phyloP scores from a whole-genome alignment of 176 grass and related monocot species.

The Echinochloa phyllopogon region DNA sequence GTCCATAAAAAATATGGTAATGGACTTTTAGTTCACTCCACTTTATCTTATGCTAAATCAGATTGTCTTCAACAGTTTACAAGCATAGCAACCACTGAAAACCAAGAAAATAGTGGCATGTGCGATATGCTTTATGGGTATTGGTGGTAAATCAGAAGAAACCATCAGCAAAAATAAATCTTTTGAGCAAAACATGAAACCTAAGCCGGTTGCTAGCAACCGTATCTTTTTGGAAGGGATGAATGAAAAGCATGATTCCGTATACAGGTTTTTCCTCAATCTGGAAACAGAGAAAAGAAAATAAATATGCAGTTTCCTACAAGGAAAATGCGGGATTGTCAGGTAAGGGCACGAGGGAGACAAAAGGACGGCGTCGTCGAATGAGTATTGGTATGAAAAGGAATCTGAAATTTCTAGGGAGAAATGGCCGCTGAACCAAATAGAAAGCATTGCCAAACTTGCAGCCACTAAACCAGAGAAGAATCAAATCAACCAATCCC shows the following conservation, averaged over 20 bases:
- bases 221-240: not conserved
- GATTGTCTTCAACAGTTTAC: not conserved
- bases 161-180: not conserved
- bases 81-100: not conserved
- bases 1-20: not conserved
- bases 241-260: not conserved
- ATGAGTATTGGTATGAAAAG: not conserved
- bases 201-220: not conserved
- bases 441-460: conserved; percentile 3
- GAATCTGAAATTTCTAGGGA: not conserved
- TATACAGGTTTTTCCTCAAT: not conserved
- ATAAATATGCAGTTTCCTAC: not conserved
- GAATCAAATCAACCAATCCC: conserved; percentile 11
- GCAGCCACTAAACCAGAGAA: not conserved
- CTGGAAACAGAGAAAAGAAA: not conserved
- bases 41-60: not conserved
- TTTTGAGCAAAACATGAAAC: not conserved
- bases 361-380: not conserved
- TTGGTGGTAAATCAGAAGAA: not conserved
- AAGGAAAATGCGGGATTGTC: not conserved
- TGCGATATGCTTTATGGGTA: not conserved
- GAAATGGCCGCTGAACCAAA: not conserved
- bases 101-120: not conserved
- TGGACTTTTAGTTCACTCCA: not conserved
- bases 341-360: not conserved